These are phyloP conservation scores for Wickerhamomyces alni DNA, from an alignment of 805 yeast species.

Conservation along the genomic window DNA sequence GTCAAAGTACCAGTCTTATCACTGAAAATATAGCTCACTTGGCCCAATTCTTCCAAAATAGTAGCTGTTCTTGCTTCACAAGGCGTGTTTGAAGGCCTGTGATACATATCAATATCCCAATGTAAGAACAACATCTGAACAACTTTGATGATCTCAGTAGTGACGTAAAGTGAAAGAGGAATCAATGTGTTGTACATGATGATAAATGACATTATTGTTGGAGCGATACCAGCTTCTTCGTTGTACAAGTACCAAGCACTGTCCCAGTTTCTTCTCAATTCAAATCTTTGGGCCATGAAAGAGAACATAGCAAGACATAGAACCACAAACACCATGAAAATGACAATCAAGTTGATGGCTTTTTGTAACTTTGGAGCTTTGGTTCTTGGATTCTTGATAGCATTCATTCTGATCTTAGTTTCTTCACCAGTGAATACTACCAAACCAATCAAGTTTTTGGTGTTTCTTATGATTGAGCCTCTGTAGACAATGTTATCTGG, in stretches of 20 bases:
- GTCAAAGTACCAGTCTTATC: conserved; percentile 98
- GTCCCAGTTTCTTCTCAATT: conserved; percentile 33
- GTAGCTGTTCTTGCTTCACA: conserved; percentile 95
- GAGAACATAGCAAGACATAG: conserved; percentile 69
- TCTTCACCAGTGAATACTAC: conserved; percentile 95
- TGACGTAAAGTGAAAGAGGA: conserved; percentile 90
- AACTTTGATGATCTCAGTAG: conserved; percentile 92
- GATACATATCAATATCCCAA: conserved; percentile 93
- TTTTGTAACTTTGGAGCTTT: conserved; percentile 91
- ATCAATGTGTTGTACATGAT: conserved; percentile 97
- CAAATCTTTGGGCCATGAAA: conserved; percentile 67
- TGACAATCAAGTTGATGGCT: conserved; percentile 75
- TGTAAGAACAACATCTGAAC: conserved; percentile 78
- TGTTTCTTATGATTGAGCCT: conserved; percentile 86
- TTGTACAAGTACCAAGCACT: conserved; percentile 69
- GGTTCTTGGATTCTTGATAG: conserved; percentile 79
- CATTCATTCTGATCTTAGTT: conserved; percentile 92
- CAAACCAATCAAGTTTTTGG: conserved; percentile 65
- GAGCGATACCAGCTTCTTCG: conserved; percentile 76
- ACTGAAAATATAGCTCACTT: conserved; percentile 88
- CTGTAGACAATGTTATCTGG: conserved; percentile 83
- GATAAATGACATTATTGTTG: conserved; percentile 91
- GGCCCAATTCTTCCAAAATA: conserved; percentile 93
- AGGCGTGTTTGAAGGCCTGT: conserved; percentile 76
- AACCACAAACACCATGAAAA: conserved; percentile 84